Evolutionary conservation across 176 grass and related monocot genomes (phyloP).

Genomic region (Cenchrus americanus): DNA sequence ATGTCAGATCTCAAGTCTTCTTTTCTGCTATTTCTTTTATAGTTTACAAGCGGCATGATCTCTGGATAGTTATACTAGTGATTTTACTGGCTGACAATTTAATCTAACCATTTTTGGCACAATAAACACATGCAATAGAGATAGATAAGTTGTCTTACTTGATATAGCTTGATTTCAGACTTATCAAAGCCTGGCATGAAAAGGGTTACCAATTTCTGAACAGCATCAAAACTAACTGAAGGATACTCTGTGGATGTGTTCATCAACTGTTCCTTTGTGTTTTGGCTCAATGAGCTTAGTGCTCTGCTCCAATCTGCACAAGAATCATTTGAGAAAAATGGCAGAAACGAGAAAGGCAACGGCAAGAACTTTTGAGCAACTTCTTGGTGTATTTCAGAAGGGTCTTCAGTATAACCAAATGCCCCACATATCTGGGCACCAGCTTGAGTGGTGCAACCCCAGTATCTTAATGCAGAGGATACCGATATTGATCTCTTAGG

Average conservation of each 20-base stretch:
- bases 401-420: slow-evolving; percentile 70
- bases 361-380: slow-evolving; percentile 67
- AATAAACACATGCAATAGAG: neutral
- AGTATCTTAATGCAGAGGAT: slow-evolving; percentile 76
- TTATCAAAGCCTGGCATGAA: slow-evolving; percentile 97
- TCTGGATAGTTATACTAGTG: neutral
- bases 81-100: slow-evolving; percentile 4
- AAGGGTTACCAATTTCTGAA: slow-evolving; percentile 67
- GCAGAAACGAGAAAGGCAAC: slow-evolving; percentile 66
- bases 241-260: slow-evolving; percentile 39
- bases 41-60: neutral
- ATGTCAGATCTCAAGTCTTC: neutral
- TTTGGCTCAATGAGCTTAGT: slow-evolving; percentile 52
- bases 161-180: slow-evolving; percentile 88
- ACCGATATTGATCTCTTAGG: slow-evolving; percentile 50
- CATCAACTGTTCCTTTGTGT: slow-evolving; percentile 59
- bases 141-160: slow-evolving; percentile 50
- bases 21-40: neutral
- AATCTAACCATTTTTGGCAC: neutral
- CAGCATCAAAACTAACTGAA: slow-evolving; percentile 78
- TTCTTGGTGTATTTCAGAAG: slow-evolving; percentile 51
- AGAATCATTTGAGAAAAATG: slow-evolving; percentile 54
- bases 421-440: slow-evolving; percentile 73
- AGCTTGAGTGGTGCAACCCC: slow-evolving; percentile 96
- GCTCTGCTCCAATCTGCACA: slow-evolving; percentile 45